Evolutionary conservation across 345 rosid species (phyloP), one percentile per base, ranked within the genome.

Genomic region (Excoecaria agallocha): DNA sequence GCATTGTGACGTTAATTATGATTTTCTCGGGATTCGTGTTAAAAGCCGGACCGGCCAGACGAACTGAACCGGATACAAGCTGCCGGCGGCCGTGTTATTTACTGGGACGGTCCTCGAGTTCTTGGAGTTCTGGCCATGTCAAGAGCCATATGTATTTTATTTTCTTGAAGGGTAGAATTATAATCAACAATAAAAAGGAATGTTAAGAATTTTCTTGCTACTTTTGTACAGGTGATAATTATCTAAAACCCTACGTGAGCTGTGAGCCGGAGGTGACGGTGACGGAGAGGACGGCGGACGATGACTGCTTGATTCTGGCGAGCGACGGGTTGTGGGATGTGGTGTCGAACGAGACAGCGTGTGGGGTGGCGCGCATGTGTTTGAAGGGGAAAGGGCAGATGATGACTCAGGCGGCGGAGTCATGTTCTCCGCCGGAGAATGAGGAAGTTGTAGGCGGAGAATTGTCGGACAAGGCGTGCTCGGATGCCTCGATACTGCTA

Each of bases 401-500:
- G 4, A n/a, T 19, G 19, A 13, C 5, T 3, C 54, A 50, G 16
- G 2, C 12, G 11, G 48, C 39, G 66, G 8, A 59, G 48, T 16
- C 71, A 39, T 52, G 35, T 37, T 12, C 52, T 3, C 57, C 74
- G 8, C 22, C 39, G 54, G 66, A 57, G 65, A 74, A 16, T 4
- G 46, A 48, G 76, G 56, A 24, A 74, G 71, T 22, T 15, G 43
- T 57, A 24, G 11, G 11, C 19, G 30, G 30, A 51, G 85, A 79
- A 73, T 80, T 30, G 79, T 52, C 76, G 76, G 91, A 90, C 80
- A 82, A 78, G 80, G 86, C 87, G 10, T 89, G 96, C 78, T 75
- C 86, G 56, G 94, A 90, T 68, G 96, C 96, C 35, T 87, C 97
- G 6, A 77, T 84, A 76, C 69, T 89, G 83, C 80, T 90, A 78